These are phyloP conservation scores for Globisporangium lucens DNA, from an alignment of 352 stramenopile species.

Conservation along the genomic window DNA sequence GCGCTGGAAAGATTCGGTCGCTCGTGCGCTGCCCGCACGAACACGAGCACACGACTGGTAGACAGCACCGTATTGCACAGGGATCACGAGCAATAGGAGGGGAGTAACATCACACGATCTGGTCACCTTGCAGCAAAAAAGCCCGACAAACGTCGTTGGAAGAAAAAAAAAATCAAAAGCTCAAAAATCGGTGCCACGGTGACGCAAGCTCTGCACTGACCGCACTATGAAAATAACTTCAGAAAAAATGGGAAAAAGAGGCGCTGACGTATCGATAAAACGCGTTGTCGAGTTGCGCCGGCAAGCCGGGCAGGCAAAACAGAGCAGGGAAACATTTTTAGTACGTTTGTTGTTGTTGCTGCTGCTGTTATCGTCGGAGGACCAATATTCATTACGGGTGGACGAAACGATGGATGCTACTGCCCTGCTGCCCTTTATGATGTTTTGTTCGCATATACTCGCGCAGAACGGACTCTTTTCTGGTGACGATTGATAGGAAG, in stretches of 20 bases:
- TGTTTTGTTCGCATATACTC: background rate
- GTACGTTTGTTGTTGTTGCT: background rate
- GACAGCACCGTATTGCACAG: background rate
- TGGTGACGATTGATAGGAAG: background rate
- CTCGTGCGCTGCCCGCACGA: background rate
- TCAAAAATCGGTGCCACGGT: background rate
- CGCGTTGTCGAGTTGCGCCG: background rate
- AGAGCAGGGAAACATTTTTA: background rate
- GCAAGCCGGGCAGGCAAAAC: background rate
- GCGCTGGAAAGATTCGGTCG: background rate
- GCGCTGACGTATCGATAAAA: background rate
- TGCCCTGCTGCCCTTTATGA: background rate
- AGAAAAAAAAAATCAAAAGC: background rate
- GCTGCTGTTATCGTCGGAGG: background rate
- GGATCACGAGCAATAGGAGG: background rate
- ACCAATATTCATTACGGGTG: background rate
- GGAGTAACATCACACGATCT: background rate
- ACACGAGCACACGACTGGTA: background rate
- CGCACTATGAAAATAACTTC: constrained; percentile 2
- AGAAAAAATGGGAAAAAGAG: constrained; percentile 1
- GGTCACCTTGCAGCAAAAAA: background rate
- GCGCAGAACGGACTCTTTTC: background rate
- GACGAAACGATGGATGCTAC: background rate
- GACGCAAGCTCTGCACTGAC: background rate
- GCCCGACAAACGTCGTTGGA: background rate